phyloP scores from a whole-genome alignment of 2,329 filamentous ascomycete species.

The Parascedosporium putredinis region DNA sequence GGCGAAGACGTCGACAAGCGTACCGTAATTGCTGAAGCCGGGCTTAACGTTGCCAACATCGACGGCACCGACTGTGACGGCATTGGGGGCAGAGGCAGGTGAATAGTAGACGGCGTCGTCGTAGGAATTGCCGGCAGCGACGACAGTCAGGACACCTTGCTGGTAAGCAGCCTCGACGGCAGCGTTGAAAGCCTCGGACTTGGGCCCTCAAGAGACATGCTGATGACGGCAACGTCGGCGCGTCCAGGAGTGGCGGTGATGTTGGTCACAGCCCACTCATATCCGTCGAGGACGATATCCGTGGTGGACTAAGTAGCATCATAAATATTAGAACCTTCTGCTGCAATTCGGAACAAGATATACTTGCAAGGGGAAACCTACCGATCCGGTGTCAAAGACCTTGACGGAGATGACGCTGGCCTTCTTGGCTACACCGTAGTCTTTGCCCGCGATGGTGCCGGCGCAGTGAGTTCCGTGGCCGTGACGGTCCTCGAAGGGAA shows the following conservation, averaged over 20 bases:
- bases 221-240: constrained; percentile 34
- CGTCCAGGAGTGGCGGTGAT: constrained; percentile 28
- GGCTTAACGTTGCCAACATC: constrained; percentile 27
- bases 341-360: not conserved
- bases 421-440: constrained; percentile 35
- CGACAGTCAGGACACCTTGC: constrained; percentile 38
- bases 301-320: constrained; percentile 5
- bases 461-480: constrained; percentile 39
- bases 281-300: constrained; percentile 21
- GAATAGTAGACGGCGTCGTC: constrained; percentile 28
- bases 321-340: not conserved
- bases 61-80: constrained; percentile 43
- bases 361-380: not conserved
- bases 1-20: constrained; percentile 37
- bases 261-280: constrained; percentile 33
- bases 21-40: constrained; percentile 40
- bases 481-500: constrained; percentile 22
- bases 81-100: constrained; percentile 35
- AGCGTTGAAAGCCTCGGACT: constrained; percentile 36
- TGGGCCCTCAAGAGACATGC: constrained; percentile 43
- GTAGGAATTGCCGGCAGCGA: constrained; percentile 43
- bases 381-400: constrained; percentile 23
- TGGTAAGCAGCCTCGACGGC: constrained; percentile 35
- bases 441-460: constrained; percentile 32
- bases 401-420: constrained; percentile 33